These are phyloP conservation scores for Spinellus fusiger DNA, from an alignment of 192 early-diverging fungal species.

Conservation along the genomic window DNA sequence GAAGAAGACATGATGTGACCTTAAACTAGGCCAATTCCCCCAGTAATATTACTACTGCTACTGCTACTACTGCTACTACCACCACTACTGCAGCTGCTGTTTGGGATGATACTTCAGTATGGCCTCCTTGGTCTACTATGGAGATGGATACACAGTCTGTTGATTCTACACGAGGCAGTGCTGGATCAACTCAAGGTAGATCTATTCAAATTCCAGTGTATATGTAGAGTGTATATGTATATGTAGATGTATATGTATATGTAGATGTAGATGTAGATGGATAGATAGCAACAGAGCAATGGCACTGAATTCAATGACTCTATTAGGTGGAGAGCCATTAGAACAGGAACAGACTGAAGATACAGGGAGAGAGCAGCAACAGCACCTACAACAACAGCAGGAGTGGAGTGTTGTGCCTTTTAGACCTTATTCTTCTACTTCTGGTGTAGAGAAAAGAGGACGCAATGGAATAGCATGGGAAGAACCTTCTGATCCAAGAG, in stretches of 20 bases:
- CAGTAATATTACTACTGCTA: background rate
- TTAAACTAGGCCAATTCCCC: background rate
- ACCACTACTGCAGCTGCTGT: background rate
- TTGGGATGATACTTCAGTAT: background rate
- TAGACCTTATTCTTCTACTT: background rate
- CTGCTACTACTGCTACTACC: no score
- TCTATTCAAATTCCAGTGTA: background rate
- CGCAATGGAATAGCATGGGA: constrained; percentile 27
- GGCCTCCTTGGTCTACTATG: background rate
- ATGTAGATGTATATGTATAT: background rate
- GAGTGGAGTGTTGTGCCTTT: constrained; percentile 16
- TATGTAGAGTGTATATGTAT: background rate
- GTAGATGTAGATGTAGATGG: background rate
- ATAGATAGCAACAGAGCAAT: background rate
- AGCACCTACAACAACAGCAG: background rate
- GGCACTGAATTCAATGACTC: background rate
- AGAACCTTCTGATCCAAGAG: constrained; percentile 18
- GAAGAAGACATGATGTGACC: background rate
- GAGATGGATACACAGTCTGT: background rate
- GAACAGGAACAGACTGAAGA: background rate
- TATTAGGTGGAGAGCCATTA: background rate
- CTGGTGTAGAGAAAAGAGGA: no score
- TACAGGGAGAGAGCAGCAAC: background rate
- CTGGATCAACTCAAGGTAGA: background rate
- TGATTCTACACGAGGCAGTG: background rate